A percentile compares a stretch with the other conserved stretches of the same genome.
Evolutionary conservation across 257 asterid genomes (phyloP).

Genomic region (Gentiana macrophylla): DNA sequence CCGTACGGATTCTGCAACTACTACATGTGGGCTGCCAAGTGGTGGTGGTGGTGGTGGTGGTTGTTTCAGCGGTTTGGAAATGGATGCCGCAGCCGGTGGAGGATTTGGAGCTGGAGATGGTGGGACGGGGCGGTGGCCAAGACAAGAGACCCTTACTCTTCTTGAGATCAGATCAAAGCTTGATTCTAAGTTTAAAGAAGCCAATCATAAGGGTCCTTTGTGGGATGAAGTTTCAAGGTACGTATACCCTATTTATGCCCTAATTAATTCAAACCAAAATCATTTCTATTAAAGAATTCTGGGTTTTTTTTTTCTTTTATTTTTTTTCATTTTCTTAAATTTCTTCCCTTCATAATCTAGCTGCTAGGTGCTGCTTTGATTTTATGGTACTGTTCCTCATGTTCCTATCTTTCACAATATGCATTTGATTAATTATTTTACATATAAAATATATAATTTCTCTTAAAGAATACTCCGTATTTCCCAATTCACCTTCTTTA

Average conservation of each 20-base stretch:
- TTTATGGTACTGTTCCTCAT: too few relatives aligned
- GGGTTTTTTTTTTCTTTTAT: background rate
- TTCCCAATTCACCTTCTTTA: too few relatives aligned
- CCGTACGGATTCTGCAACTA: constrained; percentile 34
- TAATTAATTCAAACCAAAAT: constrained; percentile 6
- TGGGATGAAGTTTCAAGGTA: constrained; percentile 99
- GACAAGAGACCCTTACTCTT: constrained; percentile 95
- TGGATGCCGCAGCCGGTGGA: constrained; percentile 28
- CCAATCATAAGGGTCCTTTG: constrained; percentile 88
- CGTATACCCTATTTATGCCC: constrained; percentile 7
- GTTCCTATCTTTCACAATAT: too few relatives aligned
- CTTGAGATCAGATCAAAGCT: constrained; percentile 95
- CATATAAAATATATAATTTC: too few relatives aligned
- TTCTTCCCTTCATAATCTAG: too few relatives aligned
- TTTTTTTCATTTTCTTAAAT: background rate
- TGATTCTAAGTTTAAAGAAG: constrained; percentile 85
- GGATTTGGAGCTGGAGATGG: constrained; percentile 29
- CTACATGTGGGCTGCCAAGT: background rate
- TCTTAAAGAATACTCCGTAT: too few relatives aligned
- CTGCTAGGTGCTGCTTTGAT: too few relatives aligned
- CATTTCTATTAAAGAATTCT: background rate
- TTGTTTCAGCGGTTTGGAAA: constrained; percentile 31
- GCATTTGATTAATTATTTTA: too few relatives aligned
- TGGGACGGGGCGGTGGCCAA: constrained; percentile 89
- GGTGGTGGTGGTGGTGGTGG: constrained; percentile 13